Evolutionary conservation across 163 green algal genomes (phyloP).

Genomic region (Scenedesmus sp.): DNA sequence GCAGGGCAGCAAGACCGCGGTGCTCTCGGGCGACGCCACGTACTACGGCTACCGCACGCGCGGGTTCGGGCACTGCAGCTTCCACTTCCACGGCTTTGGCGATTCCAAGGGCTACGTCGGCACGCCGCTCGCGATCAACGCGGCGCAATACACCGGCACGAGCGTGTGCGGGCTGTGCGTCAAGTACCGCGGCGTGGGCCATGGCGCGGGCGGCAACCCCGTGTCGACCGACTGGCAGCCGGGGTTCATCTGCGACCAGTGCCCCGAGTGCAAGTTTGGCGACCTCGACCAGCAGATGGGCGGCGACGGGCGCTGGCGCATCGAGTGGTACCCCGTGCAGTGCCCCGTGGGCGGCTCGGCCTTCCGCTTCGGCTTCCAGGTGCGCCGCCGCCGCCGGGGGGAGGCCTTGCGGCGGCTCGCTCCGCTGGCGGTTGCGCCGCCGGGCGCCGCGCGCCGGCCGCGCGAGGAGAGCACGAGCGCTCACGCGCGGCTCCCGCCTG

Average conservation of each 20-base stretch:
- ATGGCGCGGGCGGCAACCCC: conserved; percentile 29
- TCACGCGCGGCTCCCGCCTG: no score
- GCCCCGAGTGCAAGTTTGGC: conserved; percentile 41
- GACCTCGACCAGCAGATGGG: conserved; percentile 42
- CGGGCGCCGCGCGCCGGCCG: no score
- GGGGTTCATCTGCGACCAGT: conserved; percentile 46
- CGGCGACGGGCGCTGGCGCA: conserved; percentile 25
- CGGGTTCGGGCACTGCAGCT: conserved; percentile 45
- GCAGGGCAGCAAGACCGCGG: no score
- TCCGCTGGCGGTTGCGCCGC: no score
- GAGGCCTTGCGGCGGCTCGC: no score
- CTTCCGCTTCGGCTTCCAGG: conserved; percentile 43
- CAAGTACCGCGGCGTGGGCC: conserved; percentile 26
- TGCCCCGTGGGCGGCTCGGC: conserved; percentile 37
- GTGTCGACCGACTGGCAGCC: conserved; percentile 35
- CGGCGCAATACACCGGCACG: conserved; percentile 37
- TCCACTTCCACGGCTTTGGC: conserved; percentile 45
- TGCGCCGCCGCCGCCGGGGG: no score
- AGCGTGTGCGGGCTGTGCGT: conserved; percentile 39
- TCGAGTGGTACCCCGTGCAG: conserved; percentile 44
- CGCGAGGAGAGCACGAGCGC: no score
- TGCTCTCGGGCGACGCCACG: no score
- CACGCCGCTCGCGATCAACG: conserved; percentile 42
- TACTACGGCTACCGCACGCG: conserved; percentile 43
- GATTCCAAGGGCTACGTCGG: conserved; percentile 27